Evolutionary conservation across 805 yeast species (phyloP), one percentile per base, ranked within the genome.

Genomic region (Starmerella roubikii): DNA sequence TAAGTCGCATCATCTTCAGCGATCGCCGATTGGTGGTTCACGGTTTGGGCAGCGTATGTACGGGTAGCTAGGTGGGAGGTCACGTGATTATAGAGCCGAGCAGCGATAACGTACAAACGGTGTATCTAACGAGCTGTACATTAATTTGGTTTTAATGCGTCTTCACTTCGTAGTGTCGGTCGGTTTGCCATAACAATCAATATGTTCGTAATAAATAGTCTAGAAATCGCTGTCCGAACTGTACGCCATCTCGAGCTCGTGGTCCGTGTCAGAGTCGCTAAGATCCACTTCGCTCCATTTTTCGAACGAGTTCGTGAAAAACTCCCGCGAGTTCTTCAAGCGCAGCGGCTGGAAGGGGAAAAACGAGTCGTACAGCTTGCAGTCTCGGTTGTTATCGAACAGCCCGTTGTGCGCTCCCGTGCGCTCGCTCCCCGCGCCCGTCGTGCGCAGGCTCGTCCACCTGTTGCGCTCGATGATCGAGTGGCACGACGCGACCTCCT

Each of bases 341-440:
- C 80, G 72, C 45, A 91, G 60, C 1, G 98, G 98, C 63, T 88
- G 97, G 56, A 82, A 88, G 11, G 98, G 98, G 60, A 88, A 88
- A 56, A 84, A 88, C n/a, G 91, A 85, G 56, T 86, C 95, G 37
- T 88, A 65, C 52, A 84, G 93, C 48, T 81, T 69, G 53, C 82
- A 84, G 54, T 85, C 94, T 54, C 81, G 86, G 52, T 76, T 76
- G 39, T 74, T 72, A 23, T 51, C 47, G 68, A 67, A 48, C 72
- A 65, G 38, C 68, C 67, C 49, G 60, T 56, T 9, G 30, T 34
- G 27, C 17, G 41, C 38, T n/a, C 21, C 29, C 17, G 41, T 26
- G 19, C 24, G 30, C n/a, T 29, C 18, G 19, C 23, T 34, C 20
- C 26, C 18, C 30, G 38, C 22, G 35, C 66, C 69, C n/a, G 20